These are phyloP conservation scores for Pleurotus salmoneostramineus DNA, from an alignment of 768 basidiomycete species.

Conservation along the genomic window DNA sequence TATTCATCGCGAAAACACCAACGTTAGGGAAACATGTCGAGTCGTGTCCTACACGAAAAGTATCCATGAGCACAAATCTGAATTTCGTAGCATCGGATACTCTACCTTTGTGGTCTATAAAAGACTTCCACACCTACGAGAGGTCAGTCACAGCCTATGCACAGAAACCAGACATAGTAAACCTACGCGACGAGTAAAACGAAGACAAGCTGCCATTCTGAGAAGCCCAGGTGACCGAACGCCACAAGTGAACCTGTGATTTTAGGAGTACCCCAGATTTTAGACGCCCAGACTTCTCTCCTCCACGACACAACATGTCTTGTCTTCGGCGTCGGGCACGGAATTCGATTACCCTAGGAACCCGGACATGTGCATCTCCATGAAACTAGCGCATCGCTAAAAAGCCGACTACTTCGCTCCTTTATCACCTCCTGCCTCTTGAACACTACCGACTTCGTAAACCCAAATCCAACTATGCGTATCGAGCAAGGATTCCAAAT, in stretches of 20 bases:
- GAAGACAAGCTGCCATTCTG: constrained; percentile 63
- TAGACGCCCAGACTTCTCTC: background rate
- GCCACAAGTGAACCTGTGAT: background rate
- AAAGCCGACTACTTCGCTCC: background rate
- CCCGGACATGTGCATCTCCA: background rate
- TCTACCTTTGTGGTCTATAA: constrained; percentile 68
- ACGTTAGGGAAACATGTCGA: constrained; percentile 78
- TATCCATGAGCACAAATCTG: background rate
- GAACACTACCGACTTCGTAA: background rate
- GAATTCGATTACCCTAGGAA: background rate
- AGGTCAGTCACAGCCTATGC: background rate
- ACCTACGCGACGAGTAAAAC: constrained; percentile 62
- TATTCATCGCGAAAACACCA: constrained; percentile 13
- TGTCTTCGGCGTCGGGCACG: background rate
- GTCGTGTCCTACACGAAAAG: constrained; percentile 60
- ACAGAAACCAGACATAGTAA: background rate
- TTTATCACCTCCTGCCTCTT: background rate
- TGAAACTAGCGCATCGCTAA: background rate
- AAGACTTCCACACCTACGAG: constrained; percentile 76
- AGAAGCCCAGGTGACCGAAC: background rate
- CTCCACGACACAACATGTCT: background rate
- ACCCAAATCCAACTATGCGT: constrained; percentile 38
- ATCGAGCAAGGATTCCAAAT: constrained; percentile 66
- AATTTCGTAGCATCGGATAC: background rate
- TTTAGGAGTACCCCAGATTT: background rate